Percentiles rank a stretch among this genome's conserved stretches.
These are phyloP conservation scores for Elaeis oleifera DNA, from an alignment of 202 grass and related monocot species.

Conservation along the genomic window DNA sequence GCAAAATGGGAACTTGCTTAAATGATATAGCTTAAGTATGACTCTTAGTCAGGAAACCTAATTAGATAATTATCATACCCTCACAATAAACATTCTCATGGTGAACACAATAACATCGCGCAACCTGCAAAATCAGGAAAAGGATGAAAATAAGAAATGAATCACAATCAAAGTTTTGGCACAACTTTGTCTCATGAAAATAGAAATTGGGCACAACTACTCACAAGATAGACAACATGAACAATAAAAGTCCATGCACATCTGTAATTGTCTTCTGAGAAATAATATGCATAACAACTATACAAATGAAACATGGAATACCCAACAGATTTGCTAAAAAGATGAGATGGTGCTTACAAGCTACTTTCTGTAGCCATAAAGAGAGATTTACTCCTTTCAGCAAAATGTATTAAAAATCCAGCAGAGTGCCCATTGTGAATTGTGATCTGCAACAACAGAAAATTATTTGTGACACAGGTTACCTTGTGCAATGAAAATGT, in stretches of 20 bases:
- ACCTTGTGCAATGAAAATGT: neutral
- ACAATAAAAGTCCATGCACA: too few species aligned
- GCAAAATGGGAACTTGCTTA: too few species aligned
- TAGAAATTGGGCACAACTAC: too few species aligned
- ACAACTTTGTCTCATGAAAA: too few species aligned
- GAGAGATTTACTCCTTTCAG: slow-evolving; percentile 8
- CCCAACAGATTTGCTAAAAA: too few species aligned
- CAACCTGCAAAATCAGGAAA: slow-evolving; percentile 21
- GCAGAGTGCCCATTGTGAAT: slow-evolving; percentile 15
- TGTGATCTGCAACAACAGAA: slow-evolving; percentile 18
- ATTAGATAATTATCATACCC: slow-evolving; percentile 15
- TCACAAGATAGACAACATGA: too few species aligned
- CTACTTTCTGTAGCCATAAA: slow-evolving; percentile 20
- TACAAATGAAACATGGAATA: too few species aligned
- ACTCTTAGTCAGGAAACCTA: too few species aligned
- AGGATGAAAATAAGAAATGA: slow-evolving; percentile 1
- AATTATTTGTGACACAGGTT: neutral
- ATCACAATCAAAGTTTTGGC: neutral
- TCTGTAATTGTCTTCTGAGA: too few species aligned
- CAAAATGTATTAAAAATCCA: slow-evolving; percentile 25
- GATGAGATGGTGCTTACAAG: slow-evolving; percentile 7
- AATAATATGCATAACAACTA: too few species aligned
- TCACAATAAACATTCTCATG: slow-evolving; percentile 29
- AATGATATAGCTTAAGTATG: too few species aligned
- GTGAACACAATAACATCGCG: slow-evolving; percentile 27